phyloP scores from a whole-genome alignment of 2,329 filamentous ascomycete genomes.

The Cryphonectria parasitica region DNA sequence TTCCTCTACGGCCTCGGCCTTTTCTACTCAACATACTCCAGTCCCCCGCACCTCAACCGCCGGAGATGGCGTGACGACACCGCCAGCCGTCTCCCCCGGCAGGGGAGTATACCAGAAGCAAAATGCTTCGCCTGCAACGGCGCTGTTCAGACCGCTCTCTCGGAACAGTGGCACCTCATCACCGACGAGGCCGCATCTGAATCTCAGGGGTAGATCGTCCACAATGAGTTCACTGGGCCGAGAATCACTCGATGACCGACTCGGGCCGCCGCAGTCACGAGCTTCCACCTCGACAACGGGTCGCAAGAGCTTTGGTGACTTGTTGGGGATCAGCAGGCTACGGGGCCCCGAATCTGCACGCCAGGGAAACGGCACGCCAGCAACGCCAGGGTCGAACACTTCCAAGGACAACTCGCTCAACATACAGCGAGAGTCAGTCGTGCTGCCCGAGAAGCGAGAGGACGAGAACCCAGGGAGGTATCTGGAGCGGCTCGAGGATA shows the following conservation, averaged over 20 bases:
- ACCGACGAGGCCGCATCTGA: constrained; percentile 62
- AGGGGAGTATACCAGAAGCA: constrained; percentile 38
- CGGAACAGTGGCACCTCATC: constrained; percentile 68
- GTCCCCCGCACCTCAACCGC: constrained; percentile 36
- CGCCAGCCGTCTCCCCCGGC: constrained; percentile 42
- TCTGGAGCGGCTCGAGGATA: constrained; percentile 79
- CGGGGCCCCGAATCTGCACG: constrained; percentile 76
- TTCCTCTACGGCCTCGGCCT: constrained; percentile 23
- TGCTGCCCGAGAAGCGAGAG: constrained; percentile 78
- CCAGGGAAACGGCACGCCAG: constrained; percentile 69
- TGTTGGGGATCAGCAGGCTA: constrained; percentile 78
- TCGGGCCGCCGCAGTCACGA: constrained; percentile 68
- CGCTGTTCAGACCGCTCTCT: constrained; percentile 53
- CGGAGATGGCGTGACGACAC: constrained; percentile 37
- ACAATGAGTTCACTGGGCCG: constrained; percentile 84
- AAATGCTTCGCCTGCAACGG: constrained; percentile 51
- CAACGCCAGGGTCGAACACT: constrained; percentile 68
- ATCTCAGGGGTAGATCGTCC: constrained; percentile 78
- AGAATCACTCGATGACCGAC: constrained; percentile 71
- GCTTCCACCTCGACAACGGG: constrained; percentile 83
- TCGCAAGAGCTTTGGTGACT: constrained; percentile 88
- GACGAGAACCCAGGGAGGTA: constrained; percentile 92
- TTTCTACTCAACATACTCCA: constrained; percentile 20
- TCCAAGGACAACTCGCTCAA: constrained; percentile 87
- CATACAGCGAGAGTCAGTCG: constrained; percentile 70